Base-by-base conservation (phyloP, 805 yeast genomes). In the Candida anglica region DNA sequence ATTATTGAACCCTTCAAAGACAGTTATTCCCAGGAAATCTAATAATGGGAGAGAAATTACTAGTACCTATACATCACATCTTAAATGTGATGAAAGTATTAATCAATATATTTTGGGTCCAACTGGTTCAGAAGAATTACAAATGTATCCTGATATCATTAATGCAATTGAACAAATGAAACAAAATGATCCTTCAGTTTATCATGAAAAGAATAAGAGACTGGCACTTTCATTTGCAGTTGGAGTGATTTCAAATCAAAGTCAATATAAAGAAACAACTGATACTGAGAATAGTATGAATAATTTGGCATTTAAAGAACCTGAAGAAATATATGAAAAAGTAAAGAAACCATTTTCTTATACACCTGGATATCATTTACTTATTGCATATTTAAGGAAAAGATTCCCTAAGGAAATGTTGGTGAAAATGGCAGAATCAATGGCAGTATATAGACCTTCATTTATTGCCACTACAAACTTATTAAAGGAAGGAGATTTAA, bases 401-500 rank as follows among this genome's bases (percentile, higher is more conserved):
- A 60, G 98, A 32, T 88, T 91, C 53, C 74, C 77, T 30, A 75
- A 78, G 39, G 69, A 69, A 11, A 79, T 81, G 58, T 68, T 91
- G 37, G 83, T 88, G 37, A 74, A 79, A 36, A 81, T 93, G 79
- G 88, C 95, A 2, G 80, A 81, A 50, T 77, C 86, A 6, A 83
- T 91, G 81, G 93, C 97, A 0, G 83, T 82, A 28, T 88, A 88
- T 50, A 65, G 98, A 43, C 96, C 98, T 2, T 79, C 89, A 9
- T 91, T 91, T 54, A 87, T 89, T 47, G 96, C 97, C 3, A 85
- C 94, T 48, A 86, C 95, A 25, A 84, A 86, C 48, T 79, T 93
- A 4, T 61, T 91, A 23, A 86, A 89, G 38, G 95, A 86, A 47
- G 94, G 86, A 27, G 98, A 91, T 56, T 69, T 89, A 58, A 84